Base-by-base conservation (phyloP, 2,329 filamentous ascomycete genomes). In the Gyromitra esculenta region DNA sequence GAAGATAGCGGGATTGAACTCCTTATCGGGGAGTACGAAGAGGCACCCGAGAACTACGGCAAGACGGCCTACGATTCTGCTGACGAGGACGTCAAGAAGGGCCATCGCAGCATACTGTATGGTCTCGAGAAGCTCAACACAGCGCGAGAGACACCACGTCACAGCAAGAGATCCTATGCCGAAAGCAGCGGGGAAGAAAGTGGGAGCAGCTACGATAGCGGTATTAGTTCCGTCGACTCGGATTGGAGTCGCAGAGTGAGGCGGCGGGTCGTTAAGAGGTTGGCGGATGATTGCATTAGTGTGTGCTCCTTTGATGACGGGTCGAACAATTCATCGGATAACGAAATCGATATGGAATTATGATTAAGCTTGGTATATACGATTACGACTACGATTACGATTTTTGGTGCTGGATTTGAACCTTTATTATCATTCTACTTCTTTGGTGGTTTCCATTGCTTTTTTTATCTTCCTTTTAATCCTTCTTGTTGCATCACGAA, bases 331-430 rank as follows among this genome's bases (percentile, higher is more conserved):
- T 59, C 43, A 11, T 68, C 62, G 18, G 74, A 76, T 56, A 73
- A 76, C 18, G 74, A 76, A 41, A 68, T 76, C 59, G 74, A 76
- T 69, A 76, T 76, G 74, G 74, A 76, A 37, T 43, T 76, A 31
- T 76, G 60, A 75, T 15, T 45, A 25, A 15, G 0, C 25, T 50
- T 37, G 52, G 37, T 18, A 43, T 18, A 13, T 68, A 18, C 1
- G 7, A 15, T 25, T 25, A 25, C 52, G 11, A 2, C 7, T 25
- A 35, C 21, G 8, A 13, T 56, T 56, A 56, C 21, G 52, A 57
- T 57, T 43, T 60, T 21, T 8, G 37, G 56, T 37, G 56, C n/a
- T 25, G 13, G 31, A 13, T 21, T 48, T 67, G 15, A 2, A 45
- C 37, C 48, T 52, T 41, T 31, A 37, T 37, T 31, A 21, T 39